Conservation (phyloP, 352 stramenopile species). For the Elongisporangium undulatum region DNA sequence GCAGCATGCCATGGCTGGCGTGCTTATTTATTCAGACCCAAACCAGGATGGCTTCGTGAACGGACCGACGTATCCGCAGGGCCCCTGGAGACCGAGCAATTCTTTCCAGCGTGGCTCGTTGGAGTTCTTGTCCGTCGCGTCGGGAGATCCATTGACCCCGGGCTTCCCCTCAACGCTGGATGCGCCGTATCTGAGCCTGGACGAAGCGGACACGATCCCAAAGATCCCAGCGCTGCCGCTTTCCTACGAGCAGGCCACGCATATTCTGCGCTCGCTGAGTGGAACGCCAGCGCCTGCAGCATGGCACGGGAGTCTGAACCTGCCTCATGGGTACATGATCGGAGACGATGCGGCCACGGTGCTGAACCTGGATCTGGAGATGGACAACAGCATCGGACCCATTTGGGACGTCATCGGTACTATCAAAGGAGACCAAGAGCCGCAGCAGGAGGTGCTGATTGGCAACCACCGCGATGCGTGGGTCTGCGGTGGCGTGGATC, state of each 20-base stretch:
- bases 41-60: constrained; percentile 49
- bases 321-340: constrained; percentile 56
- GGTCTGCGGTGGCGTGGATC: constrained; percentile 85
- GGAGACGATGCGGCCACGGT: constrained; percentile 55
- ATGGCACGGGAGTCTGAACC: constrained; percentile 53
- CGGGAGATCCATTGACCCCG: constrained; percentile 58
- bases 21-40: constrained; percentile 75
- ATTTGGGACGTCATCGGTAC: constrained; percentile 88
- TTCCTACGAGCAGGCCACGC: constrained; percentile 69
- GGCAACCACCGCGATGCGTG: constrained; percentile 89
- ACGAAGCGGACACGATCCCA: constrained; percentile 50
- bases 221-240: constrained; percentile 63
- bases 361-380: constrained; percentile 50
- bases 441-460: constrained; percentile 70
- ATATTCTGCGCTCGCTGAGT: constrained; percentile 51
- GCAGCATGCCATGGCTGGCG: constrained; percentile 32
- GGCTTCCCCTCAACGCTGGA: constrained; percentile 28
- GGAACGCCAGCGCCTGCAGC: constrained; percentile 38
- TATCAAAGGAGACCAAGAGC: constrained; percentile 46
- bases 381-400: constrained; percentile 66
- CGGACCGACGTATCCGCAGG: constrained; percentile 48
- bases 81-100: constrained; percentile 36
- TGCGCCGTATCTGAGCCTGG: constrained; percentile 30
- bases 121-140: constrained; percentile 62
- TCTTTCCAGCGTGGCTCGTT: constrained; percentile 80